Conservation (phyloP, 257 asterid genomes). For the Nicotiana tomentosiformis region DNA sequence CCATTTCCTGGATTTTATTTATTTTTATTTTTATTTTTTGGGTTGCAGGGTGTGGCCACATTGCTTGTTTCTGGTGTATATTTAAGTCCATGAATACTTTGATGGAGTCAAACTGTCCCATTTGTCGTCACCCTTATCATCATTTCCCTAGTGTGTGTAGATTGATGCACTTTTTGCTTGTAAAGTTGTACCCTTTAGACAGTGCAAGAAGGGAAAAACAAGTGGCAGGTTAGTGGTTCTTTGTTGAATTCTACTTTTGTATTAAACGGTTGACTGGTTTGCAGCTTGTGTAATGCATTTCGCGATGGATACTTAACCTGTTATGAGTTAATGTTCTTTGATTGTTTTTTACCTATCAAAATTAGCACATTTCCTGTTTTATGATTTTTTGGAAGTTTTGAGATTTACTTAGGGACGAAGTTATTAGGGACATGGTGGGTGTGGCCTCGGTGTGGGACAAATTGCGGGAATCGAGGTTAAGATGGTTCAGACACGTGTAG, state of each 20-base stretch:
- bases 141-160: constrained; percentile 56
- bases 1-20: not conserved
- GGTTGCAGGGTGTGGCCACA: constrained; percentile 62
- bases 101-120: constrained; percentile 45
- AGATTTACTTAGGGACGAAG: too few species aligned
- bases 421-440: too few species aligned
- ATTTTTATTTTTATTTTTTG: not conserved
- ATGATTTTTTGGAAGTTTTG: too few species aligned
- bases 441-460: too few species aligned
- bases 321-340: not conserved
- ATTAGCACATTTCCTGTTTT: not conserved
- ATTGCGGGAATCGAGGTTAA: too few species aligned
- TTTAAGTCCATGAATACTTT: constrained; percentile 35
- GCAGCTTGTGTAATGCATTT: not conserved
- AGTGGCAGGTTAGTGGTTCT: constrained; percentile 43
- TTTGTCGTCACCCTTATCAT: constrained; percentile 48
- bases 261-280: not conserved
- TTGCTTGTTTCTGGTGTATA: constrained; percentile 70
- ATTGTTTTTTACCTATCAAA: not conserved
- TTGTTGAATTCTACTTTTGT: not conserved
- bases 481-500: too few species aligned
- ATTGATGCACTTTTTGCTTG: constrained; percentile 45
- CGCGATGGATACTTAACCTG: not conserved
- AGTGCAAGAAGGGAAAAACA: constrained; percentile 43
- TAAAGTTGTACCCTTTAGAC: constrained; percentile 45